Evolutionary conservation across 2,329 filamentous ascomycete genomes (phyloP), one percentile per base, ranked within the genome.

Genomic region (Penicillium rolfsii): DNA sequence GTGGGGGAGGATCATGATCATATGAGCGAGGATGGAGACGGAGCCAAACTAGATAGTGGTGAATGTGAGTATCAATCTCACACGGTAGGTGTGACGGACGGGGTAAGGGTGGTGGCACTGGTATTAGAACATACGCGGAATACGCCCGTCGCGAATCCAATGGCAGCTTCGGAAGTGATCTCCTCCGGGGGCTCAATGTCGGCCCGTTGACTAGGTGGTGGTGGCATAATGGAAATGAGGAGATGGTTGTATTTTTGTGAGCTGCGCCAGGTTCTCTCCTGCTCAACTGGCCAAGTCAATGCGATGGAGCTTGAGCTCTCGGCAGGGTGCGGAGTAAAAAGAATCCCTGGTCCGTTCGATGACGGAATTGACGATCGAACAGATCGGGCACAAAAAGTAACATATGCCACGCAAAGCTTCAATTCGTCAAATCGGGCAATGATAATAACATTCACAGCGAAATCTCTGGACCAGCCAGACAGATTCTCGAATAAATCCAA

Each of bases 21-120:
- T 74, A 66, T 81, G 79, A 2, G 77, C 75, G 26, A 80, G 68
- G 58, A 81, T 76, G n/a, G 78, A 80, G 59, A 81, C 75, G 35
- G 77, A 76, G 63, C 78, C 78, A 65, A 79, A 81, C 77, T 79
- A n/a, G 16, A 50, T 24, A 9, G 14, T 57, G 46, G 38, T 26
- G 40, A 19, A 19, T 19, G 11, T 35, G 8, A 50, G 48, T 14
- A 22, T 9, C 26, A 40, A n/a, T 12, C 16, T 19, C 16, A 5
- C 19, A 8, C 0, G 24, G 2, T 8, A 50, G 48, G 16, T 16
- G n/a, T 4, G 5, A 14, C 4, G 30, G 12, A 35, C 2, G 6
- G 22, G 14, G 19, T 24, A 3, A 19, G 30, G 30, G 46, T 55
- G 33, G 33, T 30, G 46, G 41, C 36, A 26, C 1, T 30, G 14